Conservation (phyloP, 2,329 filamentous ascomycete genomes). For the Sarocladium oryzae region DNA sequence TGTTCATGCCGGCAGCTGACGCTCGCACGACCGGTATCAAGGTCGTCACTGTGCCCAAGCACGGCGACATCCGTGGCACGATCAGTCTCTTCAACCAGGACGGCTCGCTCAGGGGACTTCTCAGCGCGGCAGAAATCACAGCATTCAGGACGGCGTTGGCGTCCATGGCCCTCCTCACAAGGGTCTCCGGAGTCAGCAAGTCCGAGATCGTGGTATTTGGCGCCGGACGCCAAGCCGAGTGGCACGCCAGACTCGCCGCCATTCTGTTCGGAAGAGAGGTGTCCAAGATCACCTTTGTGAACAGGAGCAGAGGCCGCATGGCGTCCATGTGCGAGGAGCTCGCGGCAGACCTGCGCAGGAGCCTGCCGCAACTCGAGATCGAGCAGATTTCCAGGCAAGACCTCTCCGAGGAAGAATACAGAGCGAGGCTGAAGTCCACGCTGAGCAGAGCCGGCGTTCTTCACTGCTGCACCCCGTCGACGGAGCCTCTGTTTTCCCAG, state of each 20-base stretch:
- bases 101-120: constrained; percentile 52
- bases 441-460: constrained; percentile 18
- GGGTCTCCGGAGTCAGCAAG: constrained; percentile 17
- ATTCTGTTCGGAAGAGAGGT: constrained; percentile 32
- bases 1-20: constrained; percentile 8
- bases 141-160: constrained; percentile 63
- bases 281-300: constrained; percentile 24
- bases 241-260: constrained; percentile 61
- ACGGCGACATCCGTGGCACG: constrained; percentile 3
- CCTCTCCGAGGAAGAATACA: constrained; percentile 11
- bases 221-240: constrained; percentile 36
- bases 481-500: constrained; percentile 21
- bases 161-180: constrained; percentile 53
- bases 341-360: constrained; percentile 13
- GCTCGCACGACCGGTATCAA: constrained; percentile 7
- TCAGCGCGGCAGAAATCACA: constrained; percentile 63
- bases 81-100: constrained; percentile 51
- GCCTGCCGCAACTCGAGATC: constrained; percentile 2
- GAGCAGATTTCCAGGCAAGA: constrained; percentile 6
- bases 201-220: constrained; percentile 19
- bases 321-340: constrained; percentile 14
- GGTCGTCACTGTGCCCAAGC: constrained; percentile 7
- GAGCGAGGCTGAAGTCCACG: constrained; percentile 6
- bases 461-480: constrained; percentile 27
- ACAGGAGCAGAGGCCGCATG: constrained; percentile 19